phyloP scores from a whole-genome alignment of 805 yeast species.

The Candida coquimbonensis region DNA sequence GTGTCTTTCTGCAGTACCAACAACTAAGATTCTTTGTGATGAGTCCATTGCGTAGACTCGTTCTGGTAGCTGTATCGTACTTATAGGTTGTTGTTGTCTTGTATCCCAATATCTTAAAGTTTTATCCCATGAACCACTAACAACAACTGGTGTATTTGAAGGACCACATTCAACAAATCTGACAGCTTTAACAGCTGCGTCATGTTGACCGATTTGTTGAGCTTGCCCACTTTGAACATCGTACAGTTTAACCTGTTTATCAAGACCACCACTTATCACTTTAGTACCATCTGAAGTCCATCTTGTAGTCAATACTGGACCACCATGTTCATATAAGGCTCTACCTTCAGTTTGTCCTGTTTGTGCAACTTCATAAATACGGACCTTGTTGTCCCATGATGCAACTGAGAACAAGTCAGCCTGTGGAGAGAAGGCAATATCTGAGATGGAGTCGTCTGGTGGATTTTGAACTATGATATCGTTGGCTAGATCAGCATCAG shows the following conservation, averaged over 20 bases:
- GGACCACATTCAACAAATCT: slow-evolving; percentile 81
- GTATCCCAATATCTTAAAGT: slow-evolving; percentile 93
- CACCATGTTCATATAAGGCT: slow-evolving; percentile 85
- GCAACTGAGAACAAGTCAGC: slow-evolving; percentile 75
- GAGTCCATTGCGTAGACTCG: slow-evolving; percentile 87
- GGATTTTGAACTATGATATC: slow-evolving; percentile 69
- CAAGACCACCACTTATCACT: slow-evolving; percentile 85
- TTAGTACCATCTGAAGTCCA: slow-evolving; percentile 87
- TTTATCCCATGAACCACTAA: slow-evolving; percentile 95
- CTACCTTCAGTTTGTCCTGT: slow-evolving; percentile 80
- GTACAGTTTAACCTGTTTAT: slow-evolving; percentile 76
- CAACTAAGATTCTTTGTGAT: slow-evolving; percentile 73
- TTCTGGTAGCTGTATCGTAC: slow-evolving; percentile 80
- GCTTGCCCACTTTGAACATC: slow-evolving; percentile 79
- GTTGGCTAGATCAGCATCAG: slow-evolving; percentile 46
- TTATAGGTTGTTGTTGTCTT: slow-evolving; percentile 74
- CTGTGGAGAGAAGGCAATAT: slow-evolving; percentile 77
- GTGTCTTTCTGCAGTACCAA: slow-evolving; percentile 91
- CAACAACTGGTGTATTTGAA: slow-evolving; percentile 69
- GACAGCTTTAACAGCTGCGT: slow-evolving; percentile 68
- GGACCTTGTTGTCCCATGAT: slow-evolving; percentile 92
- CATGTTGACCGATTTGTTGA: slow-evolving; percentile 81
- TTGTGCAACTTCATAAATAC: slow-evolving; percentile 79
- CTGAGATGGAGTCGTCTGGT: slow-evolving; percentile 89
- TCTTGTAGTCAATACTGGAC: slow-evolving; percentile 73